Evolutionary conservation across 2,329 filamentous ascomycete species (phyloP), one percentile per base, ranked within the genome.

Genomic region (Diplodia sapinea): DNA sequence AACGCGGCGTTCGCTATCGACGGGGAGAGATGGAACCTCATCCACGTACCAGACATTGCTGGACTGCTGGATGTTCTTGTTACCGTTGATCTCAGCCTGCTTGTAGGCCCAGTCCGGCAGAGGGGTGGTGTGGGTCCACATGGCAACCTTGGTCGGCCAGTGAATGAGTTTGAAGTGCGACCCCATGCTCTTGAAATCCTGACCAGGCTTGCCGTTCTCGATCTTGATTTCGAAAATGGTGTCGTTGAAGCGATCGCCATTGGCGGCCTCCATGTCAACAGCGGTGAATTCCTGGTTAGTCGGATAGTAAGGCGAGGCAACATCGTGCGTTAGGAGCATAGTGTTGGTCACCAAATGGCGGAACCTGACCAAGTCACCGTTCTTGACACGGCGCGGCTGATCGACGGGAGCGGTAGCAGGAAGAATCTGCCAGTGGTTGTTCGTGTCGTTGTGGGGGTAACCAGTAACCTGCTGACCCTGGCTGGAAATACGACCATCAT

Each of bases 201-300:
- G 91, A 31, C 86, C 85, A 52, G 84, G 77, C 81, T 97, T 97
- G 75, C 89, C 92, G 71, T 91, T 88, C 77, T 98, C 95, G 70
- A 98, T 90, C 75, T 91, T 89, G 73, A 99, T 86, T 81, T 98
- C 93, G 73, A 99, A 99, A 11, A 97, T 81, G 0, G 94, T 97
- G 71, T 99, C 95, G 72, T 96, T 94, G 76, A 87, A 88, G 51
- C 94, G 90, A 52, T 87, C 84, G 40, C 88, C 91, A 68, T 88
- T 85, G 3, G 91, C 93, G 43, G 94, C 87, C 50, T 92, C 91
- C 1, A 86, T 74, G 13, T 88, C 79, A 7, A 94, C 89, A 15
- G 93, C 93, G 17, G 95, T 98, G 77, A 99, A 99, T 78, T 99
- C 95, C 80, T 99, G 95, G 85, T 99, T 99, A 69, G 95, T 99